Percentiles rank a stretch among this genome's conserved stretches.
Conservation (phyloP, 805 yeast genomes). For the Kuraishia ogatae region DNA sequence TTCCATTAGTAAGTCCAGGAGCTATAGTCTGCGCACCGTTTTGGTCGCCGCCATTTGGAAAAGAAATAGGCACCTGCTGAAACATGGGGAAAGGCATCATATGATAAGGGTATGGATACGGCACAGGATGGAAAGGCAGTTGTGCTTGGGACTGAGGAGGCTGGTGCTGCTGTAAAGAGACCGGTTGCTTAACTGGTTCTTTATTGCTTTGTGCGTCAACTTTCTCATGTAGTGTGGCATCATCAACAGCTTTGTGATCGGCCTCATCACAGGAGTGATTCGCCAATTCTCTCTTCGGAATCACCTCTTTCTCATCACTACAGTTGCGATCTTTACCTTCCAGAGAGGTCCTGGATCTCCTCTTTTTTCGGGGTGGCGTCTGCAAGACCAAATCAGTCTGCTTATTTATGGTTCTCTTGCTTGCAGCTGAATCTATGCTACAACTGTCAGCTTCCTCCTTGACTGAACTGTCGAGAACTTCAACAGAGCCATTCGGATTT, state of each 20-base stretch:
- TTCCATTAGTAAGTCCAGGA: not conserved
- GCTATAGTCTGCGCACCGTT: not conserved
- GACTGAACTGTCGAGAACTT: not conserved
- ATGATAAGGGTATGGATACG: not conserved
- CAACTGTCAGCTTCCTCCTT: not conserved
- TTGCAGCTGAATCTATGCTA: not conserved
- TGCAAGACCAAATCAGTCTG: not conserved
- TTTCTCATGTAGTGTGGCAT: not conserved
- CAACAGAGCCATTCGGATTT: not conserved
- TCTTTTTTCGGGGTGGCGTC: not conserved
- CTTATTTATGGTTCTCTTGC: not conserved
- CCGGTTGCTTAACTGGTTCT: not conserved
- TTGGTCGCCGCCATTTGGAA: not conserved
- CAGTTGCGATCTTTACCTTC: not conserved
- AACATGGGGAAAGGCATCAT: not conserved
- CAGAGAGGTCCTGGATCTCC: not conserved
- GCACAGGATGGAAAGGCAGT: not conserved
- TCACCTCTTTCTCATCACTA: not conserved
- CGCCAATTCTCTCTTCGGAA: not conserved
- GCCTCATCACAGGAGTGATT: not conserved
- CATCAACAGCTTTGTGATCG: not conserved
- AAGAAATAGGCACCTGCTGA: not conserved
- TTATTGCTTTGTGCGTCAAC: not conserved
- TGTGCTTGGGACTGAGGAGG: not conserved
- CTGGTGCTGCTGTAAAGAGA: not conserved